Conservation (phyloP, 1,284 basidiomycete genomes). For the Leucoagaricus sp. region DNA sequence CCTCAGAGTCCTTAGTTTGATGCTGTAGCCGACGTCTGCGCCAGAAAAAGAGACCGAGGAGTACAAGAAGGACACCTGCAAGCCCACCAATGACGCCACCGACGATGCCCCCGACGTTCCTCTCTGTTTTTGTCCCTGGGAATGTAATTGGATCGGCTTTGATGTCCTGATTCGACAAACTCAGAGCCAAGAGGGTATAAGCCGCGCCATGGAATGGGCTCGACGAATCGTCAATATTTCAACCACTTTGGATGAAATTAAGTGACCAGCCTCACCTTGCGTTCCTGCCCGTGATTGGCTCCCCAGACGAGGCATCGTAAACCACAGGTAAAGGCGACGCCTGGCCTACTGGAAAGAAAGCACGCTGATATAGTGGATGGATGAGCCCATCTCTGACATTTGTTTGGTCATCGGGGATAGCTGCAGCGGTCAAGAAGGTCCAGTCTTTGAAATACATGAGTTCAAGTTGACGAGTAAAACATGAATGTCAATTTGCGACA, state of each 20-base stretch:
- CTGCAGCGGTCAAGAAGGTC: conserved; percentile 7
- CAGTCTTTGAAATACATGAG: neutral
- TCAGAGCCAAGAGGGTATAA: neutral
- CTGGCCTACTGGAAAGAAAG: neutral
- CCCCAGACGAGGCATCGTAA: neutral
- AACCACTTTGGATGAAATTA: neutral
- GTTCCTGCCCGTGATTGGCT: neutral
- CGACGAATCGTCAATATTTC: neutral
- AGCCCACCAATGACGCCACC: conserved; percentile 8
- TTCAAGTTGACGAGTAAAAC: no score
- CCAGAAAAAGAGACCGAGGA: neutral
- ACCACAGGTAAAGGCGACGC: neutral
- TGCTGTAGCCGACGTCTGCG: neutral
- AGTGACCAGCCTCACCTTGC: neutral
- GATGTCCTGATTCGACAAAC: neutral
- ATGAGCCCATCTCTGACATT: neutral
- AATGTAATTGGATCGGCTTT: neutral
- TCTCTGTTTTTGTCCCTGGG: no score
- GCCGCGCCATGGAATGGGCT: conserved; percentile 2
- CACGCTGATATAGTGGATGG: neutral
- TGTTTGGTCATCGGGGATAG: neutral
- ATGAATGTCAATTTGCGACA: neutral
- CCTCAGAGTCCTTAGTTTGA: no score
- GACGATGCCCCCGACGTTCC: conserved; percentile 3
- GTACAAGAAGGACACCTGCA: neutral